Evolutionary conservation across 1,139 yeast genomes (phyloP), one percentile per base, ranked within the genome.

Genomic region (Chernovozyma aurita): DNA sequence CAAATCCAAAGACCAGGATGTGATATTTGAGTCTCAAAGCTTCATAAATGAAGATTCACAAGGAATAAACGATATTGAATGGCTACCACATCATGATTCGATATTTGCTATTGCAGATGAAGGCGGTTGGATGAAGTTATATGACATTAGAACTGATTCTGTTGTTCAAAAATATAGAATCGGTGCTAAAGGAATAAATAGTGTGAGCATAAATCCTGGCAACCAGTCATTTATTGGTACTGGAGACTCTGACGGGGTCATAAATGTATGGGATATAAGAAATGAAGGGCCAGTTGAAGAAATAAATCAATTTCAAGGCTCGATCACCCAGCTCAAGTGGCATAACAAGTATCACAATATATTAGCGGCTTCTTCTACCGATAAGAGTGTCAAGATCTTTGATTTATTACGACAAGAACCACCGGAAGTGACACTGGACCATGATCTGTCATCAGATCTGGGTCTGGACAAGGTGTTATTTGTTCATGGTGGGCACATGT

Each of bases 401-500:
- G 90, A 87, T 51, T 57, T 79, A 3, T 50, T 73, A 2, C n/a
- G n/a, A n/a, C n/a, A n/a, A n/a, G n/a, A n/a, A n/a, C n/a, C n/a
- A n/a, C n/a, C n/a, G n/a, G n/a, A n/a, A n/a, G n/a, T n/a, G n/a
- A n/a, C n/a, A n/a, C n/a, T n/a, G n/a, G n/a, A n/a, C n/a, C n/a
- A n/a, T n/a, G n/a, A n/a, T n/a, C n/a, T n/a, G n/a, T 53, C 56
- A 24, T 52, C 57, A 6, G 70, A 68, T 4, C 59, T 59, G 49
- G 47, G 66, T 48, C 43, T 55, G 12, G 38, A 34, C 46, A 75
- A 69, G 38, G 59, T 80, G 31, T 41, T 80, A 17, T 90, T 92
- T 52, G 70, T 76, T 25, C 98, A 94, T 57, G 86, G 84, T 11
- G 98, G 98, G 0, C 99, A 92, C 55, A 78, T 92, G 73, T 67